Conservation (phyloP, 2,329 filamentous ascomycete species). For the Xylariaceae sp. region DNA sequence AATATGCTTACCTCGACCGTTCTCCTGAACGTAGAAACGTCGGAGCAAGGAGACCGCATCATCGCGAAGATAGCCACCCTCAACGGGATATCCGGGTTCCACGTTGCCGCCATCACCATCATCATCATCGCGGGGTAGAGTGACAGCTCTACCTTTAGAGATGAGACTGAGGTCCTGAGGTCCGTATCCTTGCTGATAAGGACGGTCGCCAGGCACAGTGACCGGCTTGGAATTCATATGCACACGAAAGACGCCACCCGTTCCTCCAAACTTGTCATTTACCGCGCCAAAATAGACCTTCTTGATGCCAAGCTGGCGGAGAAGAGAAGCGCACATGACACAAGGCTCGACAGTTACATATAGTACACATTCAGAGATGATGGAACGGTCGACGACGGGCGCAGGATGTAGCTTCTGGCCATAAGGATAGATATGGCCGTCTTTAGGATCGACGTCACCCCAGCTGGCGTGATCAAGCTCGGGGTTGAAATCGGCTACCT, state of each 20-base stretch:
- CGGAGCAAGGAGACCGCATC: constrained; percentile 92
- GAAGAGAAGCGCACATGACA: constrained; percentile 95
- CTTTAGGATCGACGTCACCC: constrained; percentile 60
- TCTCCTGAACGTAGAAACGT: constrained; percentile 97
- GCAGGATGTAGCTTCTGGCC: constrained; percentile 64
- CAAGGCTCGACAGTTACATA: constrained; percentile 99
- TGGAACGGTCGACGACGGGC: constrained; percentile 66
- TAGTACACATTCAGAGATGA: constrained; percentile 75
- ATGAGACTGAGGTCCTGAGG: constrained; percentile 37
- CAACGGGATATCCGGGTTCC: constrained; percentile 80
- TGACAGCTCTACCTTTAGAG: constrained; percentile 50
- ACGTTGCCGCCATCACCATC: constrained; percentile 69
- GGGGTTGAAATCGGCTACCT: constrained; percentile 32
- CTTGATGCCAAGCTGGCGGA: constrained; percentile 84
- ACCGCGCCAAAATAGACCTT: constrained; percentile 94
- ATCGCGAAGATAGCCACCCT: constrained; percentile 86
- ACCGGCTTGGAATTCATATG: constrained; percentile 67
- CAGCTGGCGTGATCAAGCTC: constrained; percentile 50
- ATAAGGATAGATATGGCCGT: constrained; percentile 66
- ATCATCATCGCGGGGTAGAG: constrained; percentile 45
- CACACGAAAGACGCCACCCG: constrained; percentile 88
- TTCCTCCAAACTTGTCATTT: constrained; percentile 97
- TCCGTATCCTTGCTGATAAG: constrained; percentile 43
- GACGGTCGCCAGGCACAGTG: constrained; percentile 32
- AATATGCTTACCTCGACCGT: constrained; percentile 75